A percentile compares a stretch with the other conserved stretches of the same genome.
Evolutionary conservation across 1,284 basidiomycete genomes (phyloP).

Genomic region (Ceratobasidium sp.): DNA sequence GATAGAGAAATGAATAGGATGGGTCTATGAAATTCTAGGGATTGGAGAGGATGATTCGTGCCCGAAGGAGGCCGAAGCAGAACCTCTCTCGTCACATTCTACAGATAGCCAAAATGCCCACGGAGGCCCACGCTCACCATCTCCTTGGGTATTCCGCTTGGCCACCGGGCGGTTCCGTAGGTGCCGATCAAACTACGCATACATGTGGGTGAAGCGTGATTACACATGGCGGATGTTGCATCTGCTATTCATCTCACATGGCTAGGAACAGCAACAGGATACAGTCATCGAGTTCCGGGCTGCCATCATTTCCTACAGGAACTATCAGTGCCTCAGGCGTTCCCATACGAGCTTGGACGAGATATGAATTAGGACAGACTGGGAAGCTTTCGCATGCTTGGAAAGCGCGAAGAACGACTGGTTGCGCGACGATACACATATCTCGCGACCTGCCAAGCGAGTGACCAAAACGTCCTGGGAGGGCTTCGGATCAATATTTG

Average conservation of each 20-base stretch:
- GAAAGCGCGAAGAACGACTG: not conserved
- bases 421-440: constrained; percentile 8
- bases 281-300: not conserved
- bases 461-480: constrained; percentile 4
- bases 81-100: constrained; percentile 9
- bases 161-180: constrained; percentile 19
- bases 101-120: constrained; percentile 14
- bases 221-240: not conserved
- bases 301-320: not conserved
- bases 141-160: constrained; percentile 4
- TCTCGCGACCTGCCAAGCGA: not conserved
- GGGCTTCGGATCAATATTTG: constrained; percentile 18
- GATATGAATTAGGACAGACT: constrained; percentile 1
- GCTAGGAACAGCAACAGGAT: not conserved
- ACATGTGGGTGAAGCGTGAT: constrained; percentile 17
- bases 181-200: constrained; percentile 11
- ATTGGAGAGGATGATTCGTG: not conserved
- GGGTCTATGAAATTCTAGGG: not conserved
- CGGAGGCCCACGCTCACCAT: constrained; percentile 24
- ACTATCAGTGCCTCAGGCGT: not conserved
- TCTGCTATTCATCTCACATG: constrained; percentile 4
- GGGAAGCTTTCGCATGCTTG: constrained; percentile 3
- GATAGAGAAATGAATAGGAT: constrained; percentile 2
- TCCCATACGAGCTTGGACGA: not conserved
- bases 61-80: constrained; percentile 15